Percentiles rank a stretch among this genome's conserved stretches.
Conservation (phyloP, 768 basidiomycete genomes). For the Lactarius akahatsu region DNA sequence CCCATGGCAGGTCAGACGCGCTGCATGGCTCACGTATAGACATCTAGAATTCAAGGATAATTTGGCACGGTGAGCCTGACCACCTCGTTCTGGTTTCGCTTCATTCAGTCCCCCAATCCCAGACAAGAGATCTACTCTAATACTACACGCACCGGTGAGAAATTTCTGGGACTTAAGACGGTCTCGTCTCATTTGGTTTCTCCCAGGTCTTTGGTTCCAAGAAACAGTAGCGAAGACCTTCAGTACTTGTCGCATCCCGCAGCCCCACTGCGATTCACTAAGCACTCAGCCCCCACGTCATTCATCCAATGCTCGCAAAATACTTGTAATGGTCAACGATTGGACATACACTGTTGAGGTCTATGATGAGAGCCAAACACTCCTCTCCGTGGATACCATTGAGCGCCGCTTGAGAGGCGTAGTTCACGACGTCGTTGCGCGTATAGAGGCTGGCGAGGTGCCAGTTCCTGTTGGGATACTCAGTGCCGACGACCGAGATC, state of each 20-base stretch:
- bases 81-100: neutral
- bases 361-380: slow-evolving; percentile 42
- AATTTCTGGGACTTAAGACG: neutral
- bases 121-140: slow-evolving; percentile 73
- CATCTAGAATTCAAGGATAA: slow-evolving; percentile 70
- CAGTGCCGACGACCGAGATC: slow-evolving; percentile 77
- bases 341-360: slow-evolving; percentile 80
- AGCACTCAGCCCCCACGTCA: slow-evolving; percentile 47
- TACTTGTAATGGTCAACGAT: slow-evolving; percentile 71
- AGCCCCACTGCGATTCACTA: slow-evolving; percentile 60
- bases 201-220: slow-evolving; percentile 61
- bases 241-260: slow-evolving; percentile 76
- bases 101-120: slow-evolving; percentile 1
- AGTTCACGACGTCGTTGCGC: slow-evolving; percentile 56
- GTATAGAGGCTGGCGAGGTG: slow-evolving; percentile 51
- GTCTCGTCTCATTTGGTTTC: neutral
- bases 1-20: slow-evolving; percentile 81
- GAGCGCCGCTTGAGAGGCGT: slow-evolving; percentile 47
- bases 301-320: slow-evolving; percentile 51
- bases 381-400: slow-evolving; percentile 41
- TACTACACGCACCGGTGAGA: slow-evolving; percentile 64
- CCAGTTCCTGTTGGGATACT: slow-evolving; percentile 67
- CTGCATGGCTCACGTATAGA: slow-evolving; percentile 77
- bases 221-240: slow-evolving; percentile 62
- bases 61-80: slow-evolving; percentile 54